Base-by-base conservation (phyloP, 495 filamentous ascomycete species). In the Aspergillus steynii region DNA sequence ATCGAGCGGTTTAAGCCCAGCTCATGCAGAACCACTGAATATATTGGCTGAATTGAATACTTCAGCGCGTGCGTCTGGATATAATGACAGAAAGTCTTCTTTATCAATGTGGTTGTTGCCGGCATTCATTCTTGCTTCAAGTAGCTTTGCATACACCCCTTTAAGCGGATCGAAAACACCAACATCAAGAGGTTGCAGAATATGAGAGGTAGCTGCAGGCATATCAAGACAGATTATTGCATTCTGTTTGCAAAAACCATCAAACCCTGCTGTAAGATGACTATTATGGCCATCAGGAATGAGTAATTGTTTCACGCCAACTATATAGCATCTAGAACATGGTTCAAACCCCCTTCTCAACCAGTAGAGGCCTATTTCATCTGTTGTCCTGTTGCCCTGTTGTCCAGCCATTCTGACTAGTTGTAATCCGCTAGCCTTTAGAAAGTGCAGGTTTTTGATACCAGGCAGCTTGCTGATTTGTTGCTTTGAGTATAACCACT, bases 281-380 rank as follows among this genome's bases (percentile, higher is more conserved):
- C 66, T 65, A 29, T 34, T 58, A 65, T 73, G 61, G 28, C 65
- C 56, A 54, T 76, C 62, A 47, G 73, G 61, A 53, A 73, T 62
- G 29, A 76, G 52, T 27, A 74, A 61, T 29, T 58, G 61, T 7
- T 31, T 31, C 1, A 1, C 29, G 29, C 29, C 29, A 31, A 1
- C 1, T 7, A 1, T 31, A 31, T 55, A 31, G 10, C 8, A 50
- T 50, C 50, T 50, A 29, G 61, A 66, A 45, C 56, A 56, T 12
- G 54, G 53, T 58, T 73, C 29, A 63, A 71, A 70, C 6, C 59
- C 29, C 9, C 68, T 48, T 42, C 61, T 57, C 12, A 73, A 26
- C 65, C 55, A 73, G 9, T 31, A n/a, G 4, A 75, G 20, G 15
- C 60, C 56, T 46, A 57, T 57, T 20, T 56, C n/a, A 57, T 57